Base-by-base conservation (phyloP, 176 grass and related monocot genomes). In the Musa acuminata region DNA sequence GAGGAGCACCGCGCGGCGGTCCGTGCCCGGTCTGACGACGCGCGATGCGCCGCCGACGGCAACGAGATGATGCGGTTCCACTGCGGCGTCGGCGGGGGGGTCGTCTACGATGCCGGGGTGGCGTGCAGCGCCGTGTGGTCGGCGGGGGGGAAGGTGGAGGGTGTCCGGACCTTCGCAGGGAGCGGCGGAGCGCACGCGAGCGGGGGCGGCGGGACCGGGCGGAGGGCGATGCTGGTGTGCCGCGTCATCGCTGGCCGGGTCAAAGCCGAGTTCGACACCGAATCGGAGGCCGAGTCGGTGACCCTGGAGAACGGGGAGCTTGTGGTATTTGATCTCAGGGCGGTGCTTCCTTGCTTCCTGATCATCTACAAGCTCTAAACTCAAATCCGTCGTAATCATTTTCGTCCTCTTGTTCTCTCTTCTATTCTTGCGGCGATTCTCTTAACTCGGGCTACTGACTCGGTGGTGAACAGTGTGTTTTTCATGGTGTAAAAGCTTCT, bases 11-110 rank as follows among this genome's bases (percentile, higher is more conserved):
- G 79, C 11, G 19, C n/a, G 19, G 75, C 79, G 0, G 58, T 35
- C 55, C 62, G 52, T 13, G 75, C 62, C 60, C 75, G 22, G 2
- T 78, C 75, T 62, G 75, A 50, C 73, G 64, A 68, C 51, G 52
- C 72, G 6, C 82, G 79, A 0, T 85, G 84, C 72, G 76, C 81
- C 72, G 72, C 75, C 66, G 83, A 83, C 65, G 79, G 84, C 72
- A 85, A 82, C 83, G 87, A 85, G 73, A 23, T 77, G 78, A 85
- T 85, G 83, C 78, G 83, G 6, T 85, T 85, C 78, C 83, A 85
- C 62, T 80, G 82, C 82, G 77, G 53, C 71, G 59, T 53, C 19
- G 35, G 85, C 69, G 35, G 35, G 35, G 35, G 35, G 4, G 35
- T 43, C 69, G 22, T 21, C 75, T 76, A 60, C 70, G 75, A 81